Base-by-base conservation (phyloP, 108 stramenopile genomes). In the Bacterosira constricta region DNA sequence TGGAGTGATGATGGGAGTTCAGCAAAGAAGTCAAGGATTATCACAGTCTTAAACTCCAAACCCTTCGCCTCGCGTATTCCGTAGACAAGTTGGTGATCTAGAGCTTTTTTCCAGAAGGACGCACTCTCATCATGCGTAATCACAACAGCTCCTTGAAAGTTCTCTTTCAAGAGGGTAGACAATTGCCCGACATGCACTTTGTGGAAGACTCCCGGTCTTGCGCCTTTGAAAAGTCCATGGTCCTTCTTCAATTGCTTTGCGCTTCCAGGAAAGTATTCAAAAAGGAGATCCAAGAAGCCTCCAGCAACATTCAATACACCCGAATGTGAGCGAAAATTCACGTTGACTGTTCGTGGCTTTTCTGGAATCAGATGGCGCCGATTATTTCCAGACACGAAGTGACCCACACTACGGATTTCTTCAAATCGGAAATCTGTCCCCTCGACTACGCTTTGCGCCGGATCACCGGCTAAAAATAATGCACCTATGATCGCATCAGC, bases 361-460 rank as follows among this genome's bases (percentile, higher is more conserved):
- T 81, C 62, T 1, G 82, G 82, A 10, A 85, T 73, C 25, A 73
- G 50, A 46, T 68, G 38, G 18, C 59, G 61, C 23, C 66, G 52
- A 3, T 71, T 34, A 21, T 60, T 52, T 26, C 69, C 77, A 23
- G 63, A 57, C 11, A 84, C 50, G 54, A 46, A 60, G 36, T 83
- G 63, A 0, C 64, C 84, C 4, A 87, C 84, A 1, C 53, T 54
- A 13, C 84, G 73, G 47, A 88, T 42, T 9, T 85, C 87, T 62
- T 88, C 84, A 73, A 88, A 88, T 3, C 55, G 41, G 77, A 87
- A 87, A 41, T 85, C 84, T 11, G 83, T 82, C n/a, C 86, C 84
- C 50, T 83, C 71, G 10, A 71, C 82, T 10, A 88, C 84, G 41
- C 66, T 71, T 47, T 88, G 87, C 2, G 84, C 84, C n/a, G 87